These are phyloP conservation scores for Tritrichomonas foetus DNA, from an alignment of 208 protist genomes.

Conservation along the genomic window DNA sequence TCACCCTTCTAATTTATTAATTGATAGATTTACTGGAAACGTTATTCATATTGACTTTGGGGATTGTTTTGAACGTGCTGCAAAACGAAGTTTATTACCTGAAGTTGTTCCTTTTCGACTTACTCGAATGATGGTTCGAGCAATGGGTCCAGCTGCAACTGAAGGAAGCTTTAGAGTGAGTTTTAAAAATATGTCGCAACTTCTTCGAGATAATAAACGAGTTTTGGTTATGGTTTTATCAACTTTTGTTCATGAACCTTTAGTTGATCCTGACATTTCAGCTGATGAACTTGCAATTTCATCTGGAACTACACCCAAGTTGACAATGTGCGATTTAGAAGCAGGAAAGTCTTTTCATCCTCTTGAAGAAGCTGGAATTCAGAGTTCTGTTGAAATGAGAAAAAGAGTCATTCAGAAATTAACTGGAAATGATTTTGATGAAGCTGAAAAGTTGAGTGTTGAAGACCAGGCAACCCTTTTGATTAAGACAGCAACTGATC, in stretches of 20 bases:
- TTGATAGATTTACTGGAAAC: background rate
- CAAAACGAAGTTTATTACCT: background rate
- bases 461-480: background rate
- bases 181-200: background rate
- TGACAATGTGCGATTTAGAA: background rate
- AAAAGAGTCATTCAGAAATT: conserved; percentile 20
- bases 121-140: background rate
- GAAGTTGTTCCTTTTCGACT: conserved; percentile 39
- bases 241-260: conserved; percentile 10
- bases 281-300: background rate
- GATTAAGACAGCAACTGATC: conserved; percentile 9
- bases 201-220: background rate
- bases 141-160: background rate
- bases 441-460: background rate
- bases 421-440: background rate
- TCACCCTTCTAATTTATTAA: conserved; percentile 11
- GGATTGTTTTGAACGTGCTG: conserved; percentile 51
- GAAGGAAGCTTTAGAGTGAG: background rate
- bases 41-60: conserved; percentile 39
- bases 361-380: background rate
- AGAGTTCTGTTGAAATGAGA: background rate
- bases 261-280: background rate
- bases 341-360: background rate
- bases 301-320: background rate
- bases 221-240: background rate